Evolutionary conservation across 148 eudicot species (phyloP).

Genomic region (Cornus kousa): DNA sequence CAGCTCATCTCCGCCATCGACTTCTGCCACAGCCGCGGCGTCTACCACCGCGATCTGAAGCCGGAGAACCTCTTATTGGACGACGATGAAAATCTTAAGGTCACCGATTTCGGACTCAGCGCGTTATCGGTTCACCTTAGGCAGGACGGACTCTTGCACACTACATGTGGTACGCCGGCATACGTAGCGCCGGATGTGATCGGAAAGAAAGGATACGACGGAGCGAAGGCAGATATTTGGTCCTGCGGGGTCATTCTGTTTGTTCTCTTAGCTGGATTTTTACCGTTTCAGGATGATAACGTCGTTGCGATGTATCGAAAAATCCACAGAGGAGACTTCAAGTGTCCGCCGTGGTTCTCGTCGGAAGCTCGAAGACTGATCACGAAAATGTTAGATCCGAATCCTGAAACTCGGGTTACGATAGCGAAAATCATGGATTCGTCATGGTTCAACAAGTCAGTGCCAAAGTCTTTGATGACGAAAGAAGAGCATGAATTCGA

Average conservation of each 20-base stretch:
- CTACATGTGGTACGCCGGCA: conserved; percentile 80
- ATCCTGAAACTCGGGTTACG: conserved; percentile 49
- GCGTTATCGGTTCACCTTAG: conserved; percentile 44
- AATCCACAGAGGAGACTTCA: conserved; percentile 61
- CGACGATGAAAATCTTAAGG: conserved; percentile 50
- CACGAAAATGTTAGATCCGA: conserved; percentile 64
- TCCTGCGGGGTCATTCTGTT: conserved; percentile 71
- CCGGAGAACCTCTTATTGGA: conserved; percentile 64
- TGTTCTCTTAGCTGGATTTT: conserved; percentile 63
- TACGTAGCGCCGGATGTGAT: conserved; percentile 84
- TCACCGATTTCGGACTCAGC: conserved; percentile 74
- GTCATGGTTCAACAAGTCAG: conserved; percentile 45
- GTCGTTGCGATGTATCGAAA: conserved; percentile 55
- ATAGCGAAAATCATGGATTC: conserved; percentile 46
- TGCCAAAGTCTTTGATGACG: neutral
- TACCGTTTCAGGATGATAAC: conserved; percentile 72
- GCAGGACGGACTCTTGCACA: conserved; percentile 46
- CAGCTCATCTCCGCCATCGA: conserved; percentile 76
- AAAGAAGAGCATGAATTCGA: conserved; percentile 11
- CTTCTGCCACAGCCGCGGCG: conserved; percentile 77
- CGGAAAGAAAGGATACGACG: conserved; percentile 67
- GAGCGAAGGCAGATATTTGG: conserved; percentile 80
- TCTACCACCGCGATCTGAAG: conserved; percentile 74
- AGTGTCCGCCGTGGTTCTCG: conserved; percentile 73
- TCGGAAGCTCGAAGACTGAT: conserved; percentile 40